Conservation (phyloP, 2,329 filamentous ascomycete genomes). For the Fusarium sp. region DNA sequence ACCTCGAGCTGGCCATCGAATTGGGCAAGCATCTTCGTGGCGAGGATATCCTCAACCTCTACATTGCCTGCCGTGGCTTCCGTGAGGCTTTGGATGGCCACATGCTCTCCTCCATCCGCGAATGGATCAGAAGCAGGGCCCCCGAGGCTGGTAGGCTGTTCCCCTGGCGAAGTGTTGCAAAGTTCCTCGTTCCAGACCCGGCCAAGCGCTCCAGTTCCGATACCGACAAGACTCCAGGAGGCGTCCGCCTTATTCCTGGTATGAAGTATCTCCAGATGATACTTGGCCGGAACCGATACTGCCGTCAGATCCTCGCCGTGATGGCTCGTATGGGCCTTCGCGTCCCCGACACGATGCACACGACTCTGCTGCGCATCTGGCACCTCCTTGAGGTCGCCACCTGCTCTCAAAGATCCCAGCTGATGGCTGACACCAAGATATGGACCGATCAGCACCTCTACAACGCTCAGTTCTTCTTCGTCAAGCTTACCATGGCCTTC, state of each 20-base stretch:
- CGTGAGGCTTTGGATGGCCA: conserved; percentile 70
- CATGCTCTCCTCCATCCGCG: conserved; percentile 68
- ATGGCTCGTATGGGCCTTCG: conserved; percentile 70
- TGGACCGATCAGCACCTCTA: conserved; percentile 73
- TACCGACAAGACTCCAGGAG: conserved; percentile 9
- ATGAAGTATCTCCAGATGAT: conserved; percentile 78
- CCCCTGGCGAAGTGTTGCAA: conserved; percentile 69
- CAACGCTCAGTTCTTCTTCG: conserved; percentile 71
- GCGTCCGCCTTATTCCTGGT: conserved; percentile 67
- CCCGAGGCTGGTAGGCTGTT: conserved; percentile 69
- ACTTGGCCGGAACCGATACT: conserved; percentile 65
- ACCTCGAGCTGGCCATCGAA: conserved; percentile 65
- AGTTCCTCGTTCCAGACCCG: conserved; percentile 71
- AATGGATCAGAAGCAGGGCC: conserved; percentile 65
- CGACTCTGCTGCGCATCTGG: conserved; percentile 76
- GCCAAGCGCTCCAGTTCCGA: conserved; percentile 50
- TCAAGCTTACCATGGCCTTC: conserved; percentile 80
- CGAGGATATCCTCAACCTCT: conserved; percentile 71
- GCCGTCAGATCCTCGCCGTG: conserved; percentile 71
- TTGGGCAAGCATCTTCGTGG: conserved; percentile 66
- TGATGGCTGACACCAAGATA: conserved; percentile 64
- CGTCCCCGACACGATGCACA: conserved; percentile 60
- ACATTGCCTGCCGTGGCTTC: conserved; percentile 72
- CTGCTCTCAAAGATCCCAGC: conserved; percentile 62
- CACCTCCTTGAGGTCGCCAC: conserved; percentile 75